phyloP scores from a whole-genome alignment of 2,329 filamentous ascomycete species.

The Talaromyces verruculosus region DNA sequence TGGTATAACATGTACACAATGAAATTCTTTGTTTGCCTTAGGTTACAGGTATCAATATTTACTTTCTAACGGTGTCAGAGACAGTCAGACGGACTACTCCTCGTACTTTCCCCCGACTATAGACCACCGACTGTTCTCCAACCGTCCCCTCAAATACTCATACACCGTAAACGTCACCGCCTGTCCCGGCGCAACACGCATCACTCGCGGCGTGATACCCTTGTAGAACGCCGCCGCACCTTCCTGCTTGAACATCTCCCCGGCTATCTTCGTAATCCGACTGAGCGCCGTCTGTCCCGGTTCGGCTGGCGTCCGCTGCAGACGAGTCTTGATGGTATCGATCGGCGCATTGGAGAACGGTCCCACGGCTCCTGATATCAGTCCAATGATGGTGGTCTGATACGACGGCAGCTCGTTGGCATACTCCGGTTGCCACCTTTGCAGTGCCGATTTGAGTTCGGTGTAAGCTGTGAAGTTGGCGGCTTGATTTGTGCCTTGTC shows the following conservation, averaged over 20 bases:
- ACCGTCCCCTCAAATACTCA: constrained; percentile 70
- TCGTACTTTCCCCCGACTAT: constrained; percentile 57
- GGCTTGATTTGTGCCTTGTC: constrained; percentile 95
- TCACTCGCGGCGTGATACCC: constrained; percentile 95
- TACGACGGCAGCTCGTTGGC: constrained; percentile 72
- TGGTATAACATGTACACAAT: background rate
- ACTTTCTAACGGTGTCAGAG: no score
- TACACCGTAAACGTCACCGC: constrained; percentile 75
- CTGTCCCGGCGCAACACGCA: constrained; percentile 95
- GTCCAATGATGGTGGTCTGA: constrained; percentile 86
- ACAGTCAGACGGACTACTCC: no score
- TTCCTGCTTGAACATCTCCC: constrained; percentile 90
- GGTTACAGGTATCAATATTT: background rate
- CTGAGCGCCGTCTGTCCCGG: constrained; percentile 76
- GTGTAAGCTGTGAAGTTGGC: constrained; percentile 98
- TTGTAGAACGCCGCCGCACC: constrained; percentile 96
- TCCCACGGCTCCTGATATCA: constrained; percentile 91
- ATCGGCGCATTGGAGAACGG: constrained; percentile 96
- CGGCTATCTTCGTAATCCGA: constrained; percentile 75
- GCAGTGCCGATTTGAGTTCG: constrained; percentile 80
- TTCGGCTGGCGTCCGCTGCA: constrained; percentile 85
- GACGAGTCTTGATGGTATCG: constrained; percentile 95
- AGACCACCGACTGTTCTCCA: constrained; percentile 65
- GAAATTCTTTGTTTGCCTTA: background rate
- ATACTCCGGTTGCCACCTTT: constrained; percentile 69